These are phyloP conservation scores for Beauveria australis DNA, from an alignment of 2,329 filamentous ascomycete genomes.

Conservation along the genomic window DNA sequence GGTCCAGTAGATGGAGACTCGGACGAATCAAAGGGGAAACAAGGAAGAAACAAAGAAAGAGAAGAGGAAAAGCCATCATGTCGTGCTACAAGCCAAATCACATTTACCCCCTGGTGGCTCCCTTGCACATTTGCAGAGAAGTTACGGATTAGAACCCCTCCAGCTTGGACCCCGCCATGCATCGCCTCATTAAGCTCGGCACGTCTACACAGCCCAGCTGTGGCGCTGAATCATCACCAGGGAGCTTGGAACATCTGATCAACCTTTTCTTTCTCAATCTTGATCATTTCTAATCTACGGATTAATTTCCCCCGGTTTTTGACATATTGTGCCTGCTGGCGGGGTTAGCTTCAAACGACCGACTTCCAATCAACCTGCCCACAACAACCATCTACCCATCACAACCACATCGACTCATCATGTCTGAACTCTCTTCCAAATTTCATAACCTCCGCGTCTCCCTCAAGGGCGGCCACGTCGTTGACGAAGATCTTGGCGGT, in stretches of 20 bases:
- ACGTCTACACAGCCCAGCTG: background rate
- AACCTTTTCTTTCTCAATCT: background rate
- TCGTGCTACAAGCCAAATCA: background rate
- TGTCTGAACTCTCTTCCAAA: constrained; percentile 14
- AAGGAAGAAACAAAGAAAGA: background rate
- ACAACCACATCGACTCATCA: background rate
- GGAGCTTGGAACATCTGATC: background rate
- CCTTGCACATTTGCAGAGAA: too few species aligned
- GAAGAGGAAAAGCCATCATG: background rate
- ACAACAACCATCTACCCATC: background rate
- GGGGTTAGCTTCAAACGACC: background rate
- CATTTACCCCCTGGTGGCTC: too few species aligned
- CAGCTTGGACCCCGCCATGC: background rate
- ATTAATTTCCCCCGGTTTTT: background rate
- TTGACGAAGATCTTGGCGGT: constrained; percentile 46
- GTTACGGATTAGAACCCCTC: too few species aligned
- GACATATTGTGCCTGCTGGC: background rate
- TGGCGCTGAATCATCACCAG: background rate
- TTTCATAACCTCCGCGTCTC: constrained; percentile 12
- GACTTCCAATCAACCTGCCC: background rate
- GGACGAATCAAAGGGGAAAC: background rate
- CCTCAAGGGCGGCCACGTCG: constrained; percentile 27
- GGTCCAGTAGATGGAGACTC: background rate
- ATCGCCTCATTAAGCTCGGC: constrained; percentile 1
- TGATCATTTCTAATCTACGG: background rate